phyloP scores from a whole-genome alignment of 257 asterid species.

The Nicotiana sylvestris region DNA sequence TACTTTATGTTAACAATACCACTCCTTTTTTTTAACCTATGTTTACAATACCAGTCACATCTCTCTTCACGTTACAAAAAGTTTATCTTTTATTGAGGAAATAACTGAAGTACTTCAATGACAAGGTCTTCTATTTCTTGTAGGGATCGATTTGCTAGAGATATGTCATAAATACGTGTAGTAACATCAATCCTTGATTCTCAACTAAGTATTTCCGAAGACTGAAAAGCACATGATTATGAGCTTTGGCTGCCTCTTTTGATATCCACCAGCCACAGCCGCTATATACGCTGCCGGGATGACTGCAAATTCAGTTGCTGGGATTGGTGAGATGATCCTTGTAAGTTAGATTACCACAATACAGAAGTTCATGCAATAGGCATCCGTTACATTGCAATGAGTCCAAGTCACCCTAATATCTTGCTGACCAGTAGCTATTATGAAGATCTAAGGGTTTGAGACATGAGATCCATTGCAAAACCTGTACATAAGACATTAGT shows the following conservation, averaged over 20 bases:
- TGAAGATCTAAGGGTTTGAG: conserved; percentile 75
- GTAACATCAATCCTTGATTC: conserved; percentile 52
- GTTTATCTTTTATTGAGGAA: neutral
- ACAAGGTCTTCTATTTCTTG: conserved; percentile 8
- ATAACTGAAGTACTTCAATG: neutral
- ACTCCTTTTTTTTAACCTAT: no score
- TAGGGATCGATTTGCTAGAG: conserved; percentile 52
- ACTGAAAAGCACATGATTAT: conserved; percentile 76
- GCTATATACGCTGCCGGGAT: conserved; percentile 68
- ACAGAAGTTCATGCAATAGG: conserved; percentile 72
- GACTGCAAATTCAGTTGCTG: conserved; percentile 86
- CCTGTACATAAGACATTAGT: conserved; percentile 48
- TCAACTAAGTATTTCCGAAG: conserved; percentile 33
- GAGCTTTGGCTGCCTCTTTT: conserved; percentile 83
- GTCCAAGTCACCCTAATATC: conserved; percentile 55
- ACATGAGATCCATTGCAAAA: conserved; percentile 55
- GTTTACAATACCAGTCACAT: neutral
- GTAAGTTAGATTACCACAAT: conserved; percentile 49
- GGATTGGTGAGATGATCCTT: conserved; percentile 69
- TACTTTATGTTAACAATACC: neutral
- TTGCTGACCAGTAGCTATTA: conserved; percentile 82
- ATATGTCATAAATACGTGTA: conserved; percentile 40
- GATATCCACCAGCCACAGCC: conserved; percentile 63
- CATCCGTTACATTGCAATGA: conserved; percentile 66
- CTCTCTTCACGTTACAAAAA: neutral